These are phyloP conservation scores for Cryphonectria radicalis DNA, from an alignment of 2,329 filamentous ascomycete species.

Conservation along the genomic window DNA sequence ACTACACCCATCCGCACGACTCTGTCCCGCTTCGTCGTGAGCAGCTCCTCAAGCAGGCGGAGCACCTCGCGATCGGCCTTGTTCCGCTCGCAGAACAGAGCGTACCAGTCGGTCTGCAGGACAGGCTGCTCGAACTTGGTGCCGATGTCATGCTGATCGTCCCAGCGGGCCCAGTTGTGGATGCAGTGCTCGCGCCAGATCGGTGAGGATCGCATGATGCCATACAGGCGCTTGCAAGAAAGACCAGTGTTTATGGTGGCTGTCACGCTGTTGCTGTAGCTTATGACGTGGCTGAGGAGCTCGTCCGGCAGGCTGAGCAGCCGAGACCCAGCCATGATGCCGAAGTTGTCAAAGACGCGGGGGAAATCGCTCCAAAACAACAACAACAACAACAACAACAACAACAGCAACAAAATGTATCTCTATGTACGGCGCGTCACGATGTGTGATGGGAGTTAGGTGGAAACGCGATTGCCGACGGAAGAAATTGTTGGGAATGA, in stretches of 20 bases:
- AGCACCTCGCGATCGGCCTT: conserved; percentile 42
- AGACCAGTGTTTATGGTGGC: conserved; percentile 48
- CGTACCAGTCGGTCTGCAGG: conserved; percentile 58
- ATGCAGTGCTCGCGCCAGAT: conserved; percentile 66
- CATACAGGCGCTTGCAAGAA: conserved; percentile 54
- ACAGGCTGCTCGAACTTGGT: conserved; percentile 46
- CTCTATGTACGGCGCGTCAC: not conserved
- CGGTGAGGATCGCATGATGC: conserved; percentile 56
- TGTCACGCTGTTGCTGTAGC: conserved; percentile 37
- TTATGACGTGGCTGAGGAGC: conserved; percentile 63
- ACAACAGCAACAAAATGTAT: not conserved
- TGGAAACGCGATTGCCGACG: not conserved
- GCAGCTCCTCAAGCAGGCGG: conserved; percentile 53
- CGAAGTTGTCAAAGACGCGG: not conserved
- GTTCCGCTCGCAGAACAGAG: conserved; percentile 46
- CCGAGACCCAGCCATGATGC: not conserved
- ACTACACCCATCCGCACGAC: conserved; percentile 60
- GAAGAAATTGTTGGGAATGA: not conserved
- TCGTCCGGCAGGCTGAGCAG: conserved; percentile 59
- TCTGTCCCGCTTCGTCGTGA: conserved; percentile 57
- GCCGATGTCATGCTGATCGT: conserved; percentile 48
- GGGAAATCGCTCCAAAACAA: not conserved
- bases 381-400: not conserved
- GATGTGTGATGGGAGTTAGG: not conserved
- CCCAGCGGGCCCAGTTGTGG: conserved; percentile 60